These are phyloP conservation scores for Pseudocercospora musae DNA, from an alignment of 2,329 filamentous ascomycete species.

Conservation along the genomic window DNA sequence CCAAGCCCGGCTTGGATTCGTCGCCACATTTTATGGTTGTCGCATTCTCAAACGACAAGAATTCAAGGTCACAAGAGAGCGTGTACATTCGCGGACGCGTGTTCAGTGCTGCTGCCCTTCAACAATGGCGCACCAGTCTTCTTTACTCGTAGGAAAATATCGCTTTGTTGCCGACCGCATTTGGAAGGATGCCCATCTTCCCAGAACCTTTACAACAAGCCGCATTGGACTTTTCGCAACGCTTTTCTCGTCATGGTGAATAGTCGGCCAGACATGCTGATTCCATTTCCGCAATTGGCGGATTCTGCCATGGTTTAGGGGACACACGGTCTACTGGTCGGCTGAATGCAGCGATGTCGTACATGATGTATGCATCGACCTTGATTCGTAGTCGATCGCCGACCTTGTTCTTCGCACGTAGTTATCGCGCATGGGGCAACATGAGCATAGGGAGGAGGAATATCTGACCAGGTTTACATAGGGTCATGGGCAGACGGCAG, in stretches of 20 bases:
- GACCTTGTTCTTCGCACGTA: background rate
- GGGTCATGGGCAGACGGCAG: too few relatives aligned
- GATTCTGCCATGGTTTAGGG: too few relatives aligned
- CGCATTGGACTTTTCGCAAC: background rate
- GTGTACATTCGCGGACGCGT: background rate
- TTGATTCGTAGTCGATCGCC: too few relatives aligned
- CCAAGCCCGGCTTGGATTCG: background rate
- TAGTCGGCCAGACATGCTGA: background rate
- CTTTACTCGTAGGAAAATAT: background rate
- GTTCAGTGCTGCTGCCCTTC: background rate
- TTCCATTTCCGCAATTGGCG: background rate
- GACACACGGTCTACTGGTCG: too few relatives aligned
- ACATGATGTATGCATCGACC: too few relatives aligned
- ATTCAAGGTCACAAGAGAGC: background rate
- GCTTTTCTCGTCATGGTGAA: background rate
- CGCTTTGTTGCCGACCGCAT: background rate
- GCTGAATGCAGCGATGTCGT: too few relatives aligned
- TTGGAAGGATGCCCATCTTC: background rate
- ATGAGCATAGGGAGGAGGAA: too few relatives aligned
- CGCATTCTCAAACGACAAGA: background rate
- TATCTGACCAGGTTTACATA: too few relatives aligned
- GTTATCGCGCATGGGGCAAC: too few relatives aligned
- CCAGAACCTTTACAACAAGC: too few relatives aligned
- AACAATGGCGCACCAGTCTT: background rate
- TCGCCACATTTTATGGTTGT: background rate